Percentiles rank a stretch among this genome's conserved stretches.
phyloP scores from a whole-genome alignment of 495 filamentous ascomycete species.

The Aspergillus indologenus region DNA sequence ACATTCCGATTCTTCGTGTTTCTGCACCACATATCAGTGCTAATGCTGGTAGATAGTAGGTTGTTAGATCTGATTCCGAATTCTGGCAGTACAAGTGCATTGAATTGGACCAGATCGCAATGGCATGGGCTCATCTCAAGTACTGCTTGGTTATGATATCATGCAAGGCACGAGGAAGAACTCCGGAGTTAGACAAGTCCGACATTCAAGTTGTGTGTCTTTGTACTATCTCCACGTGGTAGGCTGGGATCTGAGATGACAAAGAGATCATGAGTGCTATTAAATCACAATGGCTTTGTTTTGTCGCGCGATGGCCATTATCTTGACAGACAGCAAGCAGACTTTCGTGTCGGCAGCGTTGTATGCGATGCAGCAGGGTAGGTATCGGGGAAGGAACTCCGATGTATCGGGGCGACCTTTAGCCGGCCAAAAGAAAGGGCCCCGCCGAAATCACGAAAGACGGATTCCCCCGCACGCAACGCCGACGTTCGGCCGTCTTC shows the following conservation, averaged over 20 bases:
- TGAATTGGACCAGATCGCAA: neutral
- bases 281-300: neutral
- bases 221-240: neutral
- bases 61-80: too few species aligned
- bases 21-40: too few species aligned
- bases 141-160: neutral
- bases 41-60: too few species aligned
- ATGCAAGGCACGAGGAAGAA: neutral
- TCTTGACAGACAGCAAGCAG: neutral
- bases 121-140: neutral
- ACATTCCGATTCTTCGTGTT: too few species aligned
- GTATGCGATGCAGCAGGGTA: neutral
- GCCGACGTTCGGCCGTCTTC: neutral
- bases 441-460: constrained; percentile 17
- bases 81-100: neutral
- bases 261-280: neutral
- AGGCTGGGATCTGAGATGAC: neutral
- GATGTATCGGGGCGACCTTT: constrained; percentile 20
- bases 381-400: constrained; percentile 4
- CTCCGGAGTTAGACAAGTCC: neutral
- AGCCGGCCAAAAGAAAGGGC: constrained; percentile 14
- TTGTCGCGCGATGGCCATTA: neutral
- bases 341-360: neutral
- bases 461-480: constrained; percentile 14
- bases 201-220: neutral